These are phyloP conservation scores for Colletotrichum tanaceti DNA, from an alignment of 2,329 filamentous ascomycete genomes.

Conservation along the genomic window DNA sequence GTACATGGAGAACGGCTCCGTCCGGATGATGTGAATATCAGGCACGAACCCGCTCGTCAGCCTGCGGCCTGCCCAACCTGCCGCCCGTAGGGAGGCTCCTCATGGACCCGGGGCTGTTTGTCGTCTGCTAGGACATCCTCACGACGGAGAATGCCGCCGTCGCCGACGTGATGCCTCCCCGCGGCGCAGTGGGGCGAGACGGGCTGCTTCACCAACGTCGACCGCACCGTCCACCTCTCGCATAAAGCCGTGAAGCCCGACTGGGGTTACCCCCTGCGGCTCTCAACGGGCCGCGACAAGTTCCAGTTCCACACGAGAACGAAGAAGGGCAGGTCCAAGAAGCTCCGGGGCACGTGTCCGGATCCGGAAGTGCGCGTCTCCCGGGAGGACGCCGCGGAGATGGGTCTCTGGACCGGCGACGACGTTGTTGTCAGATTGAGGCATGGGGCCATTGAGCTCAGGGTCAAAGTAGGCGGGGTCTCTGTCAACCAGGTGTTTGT, in stretches of 20 bases:
- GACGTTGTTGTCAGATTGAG: slow-evolving; percentile 48
- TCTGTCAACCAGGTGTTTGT: slow-evolving; percentile 50
- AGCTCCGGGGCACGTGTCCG: slow-evolving; percentile 47
- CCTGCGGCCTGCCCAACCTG: slow-evolving; percentile 51
- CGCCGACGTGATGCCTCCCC: slow-evolving; percentile 52
- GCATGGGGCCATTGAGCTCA: slow-evolving; percentile 48
- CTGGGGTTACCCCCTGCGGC: slow-evolving; percentile 48
- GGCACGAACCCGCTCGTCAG: slow-evolving; percentile 54
- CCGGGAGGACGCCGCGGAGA: slow-evolving; percentile 45
- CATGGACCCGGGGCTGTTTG: slow-evolving; percentile 49
- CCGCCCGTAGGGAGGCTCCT: slow-evolving; percentile 46
- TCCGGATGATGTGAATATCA: slow-evolving; percentile 53
- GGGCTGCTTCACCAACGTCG: slow-evolving; percentile 53
- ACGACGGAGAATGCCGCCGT: slow-evolving; percentile 51
- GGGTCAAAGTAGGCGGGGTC: slow-evolving; percentile 47
- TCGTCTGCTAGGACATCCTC: slow-evolving; percentile 53
- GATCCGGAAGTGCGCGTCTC: slow-evolving; percentile 49
- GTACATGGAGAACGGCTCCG: slow-evolving; percentile 49
- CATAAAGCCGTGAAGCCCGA: slow-evolving; percentile 52
- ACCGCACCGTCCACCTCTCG: slow-evolving; percentile 52
- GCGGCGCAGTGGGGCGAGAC: slow-evolving; percentile 53
- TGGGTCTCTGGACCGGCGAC: slow-evolving; percentile 47
- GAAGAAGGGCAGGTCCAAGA: slow-evolving; percentile 49
- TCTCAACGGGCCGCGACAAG: slow-evolving; percentile 45
- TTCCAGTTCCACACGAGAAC: slow-evolving; percentile 53